Evolutionary conservation across 2,329 filamentous ascomycete species (phyloP).

Genomic region (Stemphylium beticola): DNA sequence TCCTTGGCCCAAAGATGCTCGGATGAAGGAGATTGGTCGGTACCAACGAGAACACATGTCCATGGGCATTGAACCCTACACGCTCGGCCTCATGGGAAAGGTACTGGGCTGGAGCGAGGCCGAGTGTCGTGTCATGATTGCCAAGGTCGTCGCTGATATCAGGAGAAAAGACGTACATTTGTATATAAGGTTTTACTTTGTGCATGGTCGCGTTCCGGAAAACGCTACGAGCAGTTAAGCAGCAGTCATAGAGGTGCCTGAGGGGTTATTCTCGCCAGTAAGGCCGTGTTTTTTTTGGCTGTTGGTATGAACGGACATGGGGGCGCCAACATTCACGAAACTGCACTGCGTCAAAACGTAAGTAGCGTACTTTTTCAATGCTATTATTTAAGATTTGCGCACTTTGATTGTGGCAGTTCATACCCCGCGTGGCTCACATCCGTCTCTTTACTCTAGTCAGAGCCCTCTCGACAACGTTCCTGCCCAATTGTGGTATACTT

Average conservation of each 20-base stretch:
- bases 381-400: neutral
- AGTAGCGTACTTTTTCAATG: neutral
- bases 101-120: slow-evolving; percentile 44
- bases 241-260: neutral
- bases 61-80: slow-evolving; percentile 47
- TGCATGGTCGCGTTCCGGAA: slow-evolving; percentile 38
- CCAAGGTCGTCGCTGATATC: slow-evolving; percentile 42
- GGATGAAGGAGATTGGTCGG: slow-evolving; percentile 58
- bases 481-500: slow-evolving; percentile 44
- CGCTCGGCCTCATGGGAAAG: slow-evolving; percentile 44
- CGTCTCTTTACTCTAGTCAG: slow-evolving; percentile 45
- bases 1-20: slow-evolving; percentile 56
- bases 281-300: no score
- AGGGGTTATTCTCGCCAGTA: neutral
- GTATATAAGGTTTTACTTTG: slow-evolving; percentile 46
- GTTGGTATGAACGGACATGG: no score
- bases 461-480: slow-evolving; percentile 45
- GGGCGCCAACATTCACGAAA: neutral
- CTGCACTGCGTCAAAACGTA: neutral
- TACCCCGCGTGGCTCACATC: slow-evolving; percentile 27
- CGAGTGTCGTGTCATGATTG: slow-evolving; percentile 43
- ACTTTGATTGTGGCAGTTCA: neutral
- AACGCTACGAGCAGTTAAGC: neutral
- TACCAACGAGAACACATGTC: slow-evolving; percentile 48
- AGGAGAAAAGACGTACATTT: slow-evolving; percentile 36